Conservation (phyloP, 139 green algal species). For the Trebouxia sp. region DNA sequence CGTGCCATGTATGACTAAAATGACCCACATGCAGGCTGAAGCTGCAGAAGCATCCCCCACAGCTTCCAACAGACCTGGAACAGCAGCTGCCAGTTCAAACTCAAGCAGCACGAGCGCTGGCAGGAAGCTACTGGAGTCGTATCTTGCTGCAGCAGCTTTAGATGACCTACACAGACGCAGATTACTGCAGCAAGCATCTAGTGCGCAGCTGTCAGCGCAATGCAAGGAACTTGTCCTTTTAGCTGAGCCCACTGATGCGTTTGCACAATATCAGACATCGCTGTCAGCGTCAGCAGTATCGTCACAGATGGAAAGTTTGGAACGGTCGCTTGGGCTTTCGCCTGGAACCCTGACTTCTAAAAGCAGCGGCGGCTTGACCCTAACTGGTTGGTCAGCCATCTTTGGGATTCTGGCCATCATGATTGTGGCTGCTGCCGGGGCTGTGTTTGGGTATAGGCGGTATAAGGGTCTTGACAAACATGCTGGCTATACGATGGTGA, state of each 20-base stretch:
- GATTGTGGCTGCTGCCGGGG: conserved; percentile 17
- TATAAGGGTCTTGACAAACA: conserved; percentile 32
- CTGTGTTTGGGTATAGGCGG: conserved; percentile 16
- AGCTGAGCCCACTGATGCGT: conserved; percentile 50
- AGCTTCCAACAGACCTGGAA: background rate
- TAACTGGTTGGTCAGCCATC: conserved; percentile 34
- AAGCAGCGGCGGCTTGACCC: conserved; percentile 16
- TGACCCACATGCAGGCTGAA: conserved; percentile 15
- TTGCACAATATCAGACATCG: conserved; percentile 6
- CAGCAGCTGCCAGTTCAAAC: background rate
- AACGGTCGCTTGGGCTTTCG: background rate
- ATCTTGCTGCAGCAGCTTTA: background rate
- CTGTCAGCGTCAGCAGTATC: background rate
- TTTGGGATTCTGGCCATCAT: conserved; percentile 32
- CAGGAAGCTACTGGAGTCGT: background rate
- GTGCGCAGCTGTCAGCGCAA: conserved; percentile 8
- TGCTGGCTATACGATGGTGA: conserved; percentile 21
- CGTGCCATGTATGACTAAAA: too few species aligned
- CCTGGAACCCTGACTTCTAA: conserved; percentile 25
- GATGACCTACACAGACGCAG: background rate
- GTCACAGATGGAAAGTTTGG: conserved; percentile 1
- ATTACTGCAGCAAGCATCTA: background rate
- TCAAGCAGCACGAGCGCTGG: background rate
- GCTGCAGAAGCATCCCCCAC: conserved; percentile 9
- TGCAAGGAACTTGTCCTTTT: conserved; percentile 71